These are phyloP conservation scores for Smittium mucronatum DNA, from an alignment of 371 early-diverging fungal genomes.

Conservation along the genomic window DNA sequence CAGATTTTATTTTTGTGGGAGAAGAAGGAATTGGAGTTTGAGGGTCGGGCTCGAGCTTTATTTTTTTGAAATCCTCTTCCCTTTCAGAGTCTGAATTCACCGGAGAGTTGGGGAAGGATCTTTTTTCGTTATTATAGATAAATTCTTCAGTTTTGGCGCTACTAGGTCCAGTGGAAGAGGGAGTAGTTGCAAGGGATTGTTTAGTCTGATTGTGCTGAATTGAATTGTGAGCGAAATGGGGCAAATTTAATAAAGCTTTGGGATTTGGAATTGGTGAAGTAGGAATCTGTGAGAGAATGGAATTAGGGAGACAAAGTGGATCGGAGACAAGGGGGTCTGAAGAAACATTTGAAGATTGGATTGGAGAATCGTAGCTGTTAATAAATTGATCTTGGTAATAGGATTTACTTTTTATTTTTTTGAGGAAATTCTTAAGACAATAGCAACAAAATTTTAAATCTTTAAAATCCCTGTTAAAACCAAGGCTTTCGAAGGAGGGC, in stretches of 20 bases:
- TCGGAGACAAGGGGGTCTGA: background rate
- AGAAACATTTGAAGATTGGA: too few species aligned
- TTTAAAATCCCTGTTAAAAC: conserved; percentile 11
- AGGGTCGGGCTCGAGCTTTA: background rate
- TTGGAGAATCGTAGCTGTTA: too few species aligned
- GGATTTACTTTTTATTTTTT: conserved; percentile 18
- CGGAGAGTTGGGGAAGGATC: too few species aligned
- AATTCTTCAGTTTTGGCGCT: background rate
- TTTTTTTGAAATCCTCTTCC: too few species aligned
- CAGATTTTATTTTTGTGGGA: background rate
- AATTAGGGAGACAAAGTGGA: background rate
- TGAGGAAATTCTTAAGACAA: conserved; percentile 11
- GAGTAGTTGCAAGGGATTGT: too few species aligned
- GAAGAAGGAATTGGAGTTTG: background rate
- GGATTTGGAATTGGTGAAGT: background rate
- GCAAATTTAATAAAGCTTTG: background rate
- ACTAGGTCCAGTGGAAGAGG: background rate
- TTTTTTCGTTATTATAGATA: background rate
- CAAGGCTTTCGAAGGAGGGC: conserved; percentile 11
- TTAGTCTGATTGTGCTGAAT: background rate
- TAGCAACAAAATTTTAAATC: conserved; percentile 12
- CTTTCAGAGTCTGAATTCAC: too few species aligned
- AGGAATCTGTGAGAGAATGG: background rate
- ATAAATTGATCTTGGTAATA: conserved; percentile 11
- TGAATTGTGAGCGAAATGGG: background rate